Evolutionary conservation across 2,329 filamentous ascomycete genomes (phyloP).

Genomic region (Phialophora chinensis): DNA sequence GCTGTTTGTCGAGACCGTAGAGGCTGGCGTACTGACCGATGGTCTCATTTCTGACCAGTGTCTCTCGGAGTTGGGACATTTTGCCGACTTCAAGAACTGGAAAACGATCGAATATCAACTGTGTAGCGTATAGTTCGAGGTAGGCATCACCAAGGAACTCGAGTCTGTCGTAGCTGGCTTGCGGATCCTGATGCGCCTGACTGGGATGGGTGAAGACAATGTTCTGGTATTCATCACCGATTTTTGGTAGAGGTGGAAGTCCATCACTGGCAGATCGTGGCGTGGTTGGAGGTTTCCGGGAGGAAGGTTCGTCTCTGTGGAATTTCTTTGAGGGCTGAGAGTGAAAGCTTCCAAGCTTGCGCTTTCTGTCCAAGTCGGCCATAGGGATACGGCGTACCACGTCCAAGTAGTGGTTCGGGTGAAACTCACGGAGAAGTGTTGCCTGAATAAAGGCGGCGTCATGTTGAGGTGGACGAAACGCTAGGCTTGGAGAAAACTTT

Average conservation of each 20-base stretch:
- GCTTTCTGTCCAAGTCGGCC: slow-evolving; percentile 22
- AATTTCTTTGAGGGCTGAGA: slow-evolving; percentile 14
- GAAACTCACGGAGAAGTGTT: neutral
- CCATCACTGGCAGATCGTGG: slow-evolving; percentile 11
- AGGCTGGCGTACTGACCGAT: slow-evolving; percentile 70
- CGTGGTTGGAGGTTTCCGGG: neutral
- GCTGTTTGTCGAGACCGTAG: slow-evolving; percentile 73
- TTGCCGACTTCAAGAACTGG: slow-evolving; percentile 68
- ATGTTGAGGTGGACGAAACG: no score
- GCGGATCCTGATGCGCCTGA: slow-evolving; percentile 9
- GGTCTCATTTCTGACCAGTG: slow-evolving; percentile 79
- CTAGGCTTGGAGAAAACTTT: neutral
- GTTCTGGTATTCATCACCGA: slow-evolving; percentile 26
- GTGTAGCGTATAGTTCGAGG: slow-evolving; percentile 75
- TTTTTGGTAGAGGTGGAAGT: slow-evolving; percentile 36
- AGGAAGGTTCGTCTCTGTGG: slow-evolving; percentile 6
- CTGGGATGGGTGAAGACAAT: slow-evolving; percentile 38
- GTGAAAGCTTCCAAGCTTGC: slow-evolving; percentile 15
- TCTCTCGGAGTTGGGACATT: slow-evolving; percentile 76
- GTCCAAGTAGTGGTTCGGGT: neutral
- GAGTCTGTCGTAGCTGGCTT: slow-evolving; percentile 73
- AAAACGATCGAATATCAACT: slow-evolving; percentile 77
- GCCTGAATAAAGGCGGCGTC: neutral
- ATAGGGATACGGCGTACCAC: neutral
- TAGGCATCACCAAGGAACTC: slow-evolving; percentile 92